phyloP scores from a whole-genome alignment of 1,284 basidiomycete genomes.

The Lentinula novae-zelandiae region DNA sequence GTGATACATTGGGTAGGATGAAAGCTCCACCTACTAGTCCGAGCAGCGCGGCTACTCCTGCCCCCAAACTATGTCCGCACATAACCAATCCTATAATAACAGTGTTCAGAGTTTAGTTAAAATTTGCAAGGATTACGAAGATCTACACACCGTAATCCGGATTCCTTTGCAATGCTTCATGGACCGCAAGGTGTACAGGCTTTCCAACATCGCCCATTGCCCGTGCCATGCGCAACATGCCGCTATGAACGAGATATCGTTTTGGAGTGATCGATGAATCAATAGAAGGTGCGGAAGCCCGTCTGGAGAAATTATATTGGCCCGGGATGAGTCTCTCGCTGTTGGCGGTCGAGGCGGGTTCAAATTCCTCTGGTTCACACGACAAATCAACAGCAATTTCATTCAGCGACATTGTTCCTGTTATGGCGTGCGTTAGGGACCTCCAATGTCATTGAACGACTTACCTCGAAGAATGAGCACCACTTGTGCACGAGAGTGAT shows the following conservation, averaged over 20 bases:
- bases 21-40: constrained; percentile 34
- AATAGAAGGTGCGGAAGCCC: constrained; percentile 1
- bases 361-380: constrained; percentile 68
- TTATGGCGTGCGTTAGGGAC: not conserved
- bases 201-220: constrained; percentile 76
- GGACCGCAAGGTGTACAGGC: constrained; percentile 74
- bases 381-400: constrained; percentile 82
- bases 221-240: constrained; percentile 75
- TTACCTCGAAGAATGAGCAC: constrained; percentile 69
- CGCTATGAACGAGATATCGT: constrained; percentile 67
- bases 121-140: not conserved
- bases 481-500: constrained; percentile 66
- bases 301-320: constrained; percentile 19
- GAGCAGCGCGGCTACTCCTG: constrained; percentile 56
- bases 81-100: constrained; percentile 56
- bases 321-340: constrained; percentile 29
- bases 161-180: constrained; percentile 64
- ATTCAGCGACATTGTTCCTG: constrained; percentile 79
- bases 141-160: constrained; percentile 59
- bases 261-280: constrained; percentile 4
- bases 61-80: constrained; percentile 79
- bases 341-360: constrained; percentile 41
- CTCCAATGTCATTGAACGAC: constrained; percentile 1
- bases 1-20: not conserved
- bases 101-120: not conserved